These are phyloP conservation scores for Fraxinus latifolia DNA, from an alignment of 305 asterid species.

Conservation along the genomic window DNA sequence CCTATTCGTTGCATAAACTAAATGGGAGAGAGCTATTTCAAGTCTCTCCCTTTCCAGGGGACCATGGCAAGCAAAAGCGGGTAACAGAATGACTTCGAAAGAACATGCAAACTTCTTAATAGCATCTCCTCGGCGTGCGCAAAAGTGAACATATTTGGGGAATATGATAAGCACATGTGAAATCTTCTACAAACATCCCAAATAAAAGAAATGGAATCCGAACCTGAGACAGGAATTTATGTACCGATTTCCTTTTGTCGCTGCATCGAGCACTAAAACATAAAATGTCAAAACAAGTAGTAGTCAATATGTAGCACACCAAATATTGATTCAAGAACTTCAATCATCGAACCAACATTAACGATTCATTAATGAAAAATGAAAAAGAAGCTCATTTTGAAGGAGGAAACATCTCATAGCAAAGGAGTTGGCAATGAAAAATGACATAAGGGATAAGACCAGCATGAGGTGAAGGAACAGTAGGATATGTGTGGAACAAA, in stretches of 20 bases:
- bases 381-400: background rate
- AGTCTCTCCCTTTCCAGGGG: background rate
- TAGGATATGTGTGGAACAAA: background rate
- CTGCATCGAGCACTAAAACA: conserved; percentile 83
- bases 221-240: conserved; percentile 94
- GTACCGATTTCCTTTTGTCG: conserved; percentile 87
- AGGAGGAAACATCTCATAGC: background rate
- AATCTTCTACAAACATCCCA: conserved; percentile 15
- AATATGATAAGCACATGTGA: background rate
- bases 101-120: conserved; percentile 3
- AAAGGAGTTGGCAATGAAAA: background rate
- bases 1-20: conserved; percentile 3
- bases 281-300: conserved; percentile 21
- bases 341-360: background rate
- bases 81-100: background rate
- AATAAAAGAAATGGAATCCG: conserved; percentile 3
- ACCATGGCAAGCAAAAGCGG: background rate
- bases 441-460: background rate
- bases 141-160: background rate
- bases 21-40: background rate
- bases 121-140: conserved; percentile 2
- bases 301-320: background rate
- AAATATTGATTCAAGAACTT: conserved; percentile 3
- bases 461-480: background rate
- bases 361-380: background rate